Conservation (phyloP, 805 yeast species). For the Metschnikowia borealis region DNA sequence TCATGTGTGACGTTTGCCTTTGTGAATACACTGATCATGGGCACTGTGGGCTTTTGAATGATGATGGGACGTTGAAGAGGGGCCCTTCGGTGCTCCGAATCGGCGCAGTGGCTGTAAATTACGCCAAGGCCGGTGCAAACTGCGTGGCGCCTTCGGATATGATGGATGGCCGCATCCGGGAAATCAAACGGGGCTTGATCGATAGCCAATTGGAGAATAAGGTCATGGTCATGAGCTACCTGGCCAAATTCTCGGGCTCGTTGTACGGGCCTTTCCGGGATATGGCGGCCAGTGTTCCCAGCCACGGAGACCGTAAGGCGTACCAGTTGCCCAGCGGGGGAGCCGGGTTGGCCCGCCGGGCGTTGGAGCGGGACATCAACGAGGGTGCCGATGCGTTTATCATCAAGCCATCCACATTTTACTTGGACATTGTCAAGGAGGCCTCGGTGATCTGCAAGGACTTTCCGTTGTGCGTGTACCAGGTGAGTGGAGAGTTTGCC, state of each 20-base stretch:
- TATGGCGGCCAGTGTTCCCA: slow-evolving; percentile 90
- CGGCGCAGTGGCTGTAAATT: slow-evolving; percentile 92
- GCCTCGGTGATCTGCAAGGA: slow-evolving; percentile 79
- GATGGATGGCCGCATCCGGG: slow-evolving; percentile 92
- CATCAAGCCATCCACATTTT: slow-evolving; percentile 94
- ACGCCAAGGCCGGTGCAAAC: slow-evolving; percentile 93
- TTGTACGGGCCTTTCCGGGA: slow-evolving; percentile 97
- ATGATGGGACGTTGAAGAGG: slow-evolving; percentile 81
- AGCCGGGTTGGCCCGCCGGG: slow-evolving; percentile 89
- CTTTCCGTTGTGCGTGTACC: slow-evolving; percentile 90
- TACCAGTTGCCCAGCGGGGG: slow-evolving; percentile 95
- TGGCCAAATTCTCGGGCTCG: slow-evolving; percentile 89
- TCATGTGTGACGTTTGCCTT: slow-evolving; percentile 91
- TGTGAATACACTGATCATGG: slow-evolving; percentile 97
- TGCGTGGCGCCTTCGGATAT: slow-evolving; percentile 96
- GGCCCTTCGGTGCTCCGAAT: slow-evolving; percentile 72
- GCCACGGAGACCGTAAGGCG: slow-evolving; percentile 84
- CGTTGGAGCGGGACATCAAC: slow-evolving; percentile 73
- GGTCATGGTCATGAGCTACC: slow-evolving; percentile 85
- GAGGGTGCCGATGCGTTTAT: slow-evolving; percentile 97
- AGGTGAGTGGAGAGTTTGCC: slow-evolving; percentile 95
- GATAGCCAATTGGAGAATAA: slow-evolving; percentile 80
- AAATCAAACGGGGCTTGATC: slow-evolving; percentile 80
- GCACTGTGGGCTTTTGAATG: slow-evolving; percentile 90
- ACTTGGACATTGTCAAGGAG: slow-evolving; percentile 84